These are phyloP conservation scores for Magnusiomyces paraingens DNA, from an alignment of 1,139 yeast species.

Conservation along the genomic window DNA sequence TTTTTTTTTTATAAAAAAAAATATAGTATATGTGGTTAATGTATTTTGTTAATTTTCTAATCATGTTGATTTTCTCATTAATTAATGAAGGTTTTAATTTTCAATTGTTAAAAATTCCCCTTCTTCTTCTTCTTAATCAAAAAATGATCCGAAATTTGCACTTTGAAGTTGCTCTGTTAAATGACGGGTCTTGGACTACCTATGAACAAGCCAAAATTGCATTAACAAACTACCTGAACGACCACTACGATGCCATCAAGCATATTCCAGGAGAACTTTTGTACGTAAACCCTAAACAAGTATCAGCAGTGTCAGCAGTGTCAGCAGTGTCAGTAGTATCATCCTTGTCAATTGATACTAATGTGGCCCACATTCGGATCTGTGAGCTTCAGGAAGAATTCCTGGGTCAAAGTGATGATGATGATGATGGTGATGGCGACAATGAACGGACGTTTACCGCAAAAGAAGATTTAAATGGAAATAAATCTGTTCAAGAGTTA, in stretches of 20 bases:
- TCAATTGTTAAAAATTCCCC: too few species aligned
- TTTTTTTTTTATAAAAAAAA: too few species aligned
- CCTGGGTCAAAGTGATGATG: too few species aligned
- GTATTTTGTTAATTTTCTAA: background rate
- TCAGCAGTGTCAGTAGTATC: background rate
- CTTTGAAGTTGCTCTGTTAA: background rate
- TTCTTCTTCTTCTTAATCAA: too few species aligned
- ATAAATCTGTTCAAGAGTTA: too few species aligned
- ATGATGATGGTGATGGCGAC: too few species aligned
- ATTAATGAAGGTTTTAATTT: too few species aligned
- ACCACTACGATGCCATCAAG: conserved; percentile 3
- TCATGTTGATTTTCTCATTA: background rate
- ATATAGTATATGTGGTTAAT: too few species aligned
- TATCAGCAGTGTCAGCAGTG: background rate
- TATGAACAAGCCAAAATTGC: background rate
- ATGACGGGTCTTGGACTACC: background rate
- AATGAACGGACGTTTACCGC: too few species aligned
- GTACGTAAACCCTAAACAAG: background rate
- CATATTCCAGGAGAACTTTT: background rate
- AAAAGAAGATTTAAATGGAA: too few species aligned
- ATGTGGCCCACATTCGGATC: background rate
- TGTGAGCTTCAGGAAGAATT: conserved; percentile 6
- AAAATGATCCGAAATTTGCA: background rate
- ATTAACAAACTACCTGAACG: background rate
- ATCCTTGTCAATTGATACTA: background rate